A percentile compares a stretch with the other conserved stretches of the same genome.
Conservation (phyloP, 495 filamentous ascomycete species). For the Lentithecium fluviatile region DNA sequence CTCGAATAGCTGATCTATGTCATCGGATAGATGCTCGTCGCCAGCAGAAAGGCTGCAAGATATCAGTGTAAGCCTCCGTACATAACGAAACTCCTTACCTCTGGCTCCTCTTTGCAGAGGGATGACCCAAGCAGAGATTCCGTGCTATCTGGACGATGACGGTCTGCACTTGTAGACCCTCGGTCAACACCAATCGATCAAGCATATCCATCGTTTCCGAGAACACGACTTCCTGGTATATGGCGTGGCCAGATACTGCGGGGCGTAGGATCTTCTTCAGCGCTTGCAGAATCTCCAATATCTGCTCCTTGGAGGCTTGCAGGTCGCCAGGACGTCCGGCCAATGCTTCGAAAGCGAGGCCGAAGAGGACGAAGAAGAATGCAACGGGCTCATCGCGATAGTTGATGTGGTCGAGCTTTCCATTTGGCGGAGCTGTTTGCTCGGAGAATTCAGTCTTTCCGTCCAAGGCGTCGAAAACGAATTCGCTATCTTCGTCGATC, state of each 20-base stretch:
- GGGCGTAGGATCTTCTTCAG: constrained; percentile 93
- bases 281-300: constrained; percentile 83
- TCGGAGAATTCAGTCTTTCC: constrained; percentile 62
- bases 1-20: constrained; percentile 98
- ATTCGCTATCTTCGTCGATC: constrained; percentile 94
- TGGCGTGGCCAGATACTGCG: constrained; percentile 91
- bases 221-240: constrained; percentile 94
- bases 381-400: constrained; percentile 97
- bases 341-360: constrained; percentile 92
- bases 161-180: constrained; percentile 81
- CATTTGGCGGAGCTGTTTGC: constrained; percentile 33
- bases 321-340: constrained; percentile 75
- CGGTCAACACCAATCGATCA: constrained; percentile 88
- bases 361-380: constrained; percentile 98
- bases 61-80: constrained; percentile 44
- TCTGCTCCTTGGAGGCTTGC: constrained; percentile 72
- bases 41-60: constrained; percentile 37
- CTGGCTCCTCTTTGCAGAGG: constrained; percentile 72
- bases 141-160: constrained; percentile 91
- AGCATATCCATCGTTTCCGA: constrained; percentile 96
- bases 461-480: constrained; percentile 95
- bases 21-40: constrained; percentile 78
- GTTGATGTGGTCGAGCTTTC: constrained; percentile 70
- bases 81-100: constrained; percentile 43
- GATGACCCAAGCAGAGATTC: constrained; percentile 84